These are phyloP conservation scores for Nothophoma quercina DNA, from an alignment of 2,329 filamentous ascomycete genomes.

Conservation along the genomic window DNA sequence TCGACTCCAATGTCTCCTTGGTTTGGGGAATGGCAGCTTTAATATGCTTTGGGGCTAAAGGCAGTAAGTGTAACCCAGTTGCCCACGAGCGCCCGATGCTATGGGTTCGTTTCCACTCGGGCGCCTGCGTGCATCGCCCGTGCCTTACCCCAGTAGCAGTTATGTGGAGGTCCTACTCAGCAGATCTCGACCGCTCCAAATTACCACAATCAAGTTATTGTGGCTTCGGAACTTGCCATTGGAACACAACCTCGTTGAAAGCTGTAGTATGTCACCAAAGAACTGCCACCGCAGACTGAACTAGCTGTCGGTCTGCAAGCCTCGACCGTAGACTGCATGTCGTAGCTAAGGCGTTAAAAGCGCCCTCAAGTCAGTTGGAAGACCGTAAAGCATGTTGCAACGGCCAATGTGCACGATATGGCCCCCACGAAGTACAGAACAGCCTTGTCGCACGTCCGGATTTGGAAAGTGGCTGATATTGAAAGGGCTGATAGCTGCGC, in stretches of 20 bases:
- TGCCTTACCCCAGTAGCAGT: not conserved
- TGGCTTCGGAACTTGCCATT: not conserved
- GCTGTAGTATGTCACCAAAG: not conserved
- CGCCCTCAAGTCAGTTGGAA: not conserved
- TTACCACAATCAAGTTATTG: not conserved
- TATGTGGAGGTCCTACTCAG: no score
- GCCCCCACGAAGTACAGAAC: slow-evolving; percentile 1
- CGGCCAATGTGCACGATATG: not conserved
- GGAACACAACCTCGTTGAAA: not conserved
- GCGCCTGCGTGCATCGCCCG: not conserved
- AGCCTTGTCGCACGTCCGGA: not conserved
- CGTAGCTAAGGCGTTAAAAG: not conserved
- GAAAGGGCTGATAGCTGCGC: not conserved
- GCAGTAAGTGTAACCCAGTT: not conserved
- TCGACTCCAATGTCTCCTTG: not conserved
- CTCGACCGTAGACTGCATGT: not conserved
- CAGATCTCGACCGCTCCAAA: not conserved
- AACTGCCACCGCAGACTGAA: no score
- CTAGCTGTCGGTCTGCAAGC: no score
- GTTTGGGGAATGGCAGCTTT: not conserved
- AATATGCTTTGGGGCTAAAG: not conserved
- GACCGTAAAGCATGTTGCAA: not conserved
- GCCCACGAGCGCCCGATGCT: not conserved
- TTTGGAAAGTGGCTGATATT: slow-evolving; percentile 2
- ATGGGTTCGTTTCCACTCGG: not conserved